phyloP scores from a whole-genome alignment of 306 rosid species.

The Dryas alaskensis region DNA sequence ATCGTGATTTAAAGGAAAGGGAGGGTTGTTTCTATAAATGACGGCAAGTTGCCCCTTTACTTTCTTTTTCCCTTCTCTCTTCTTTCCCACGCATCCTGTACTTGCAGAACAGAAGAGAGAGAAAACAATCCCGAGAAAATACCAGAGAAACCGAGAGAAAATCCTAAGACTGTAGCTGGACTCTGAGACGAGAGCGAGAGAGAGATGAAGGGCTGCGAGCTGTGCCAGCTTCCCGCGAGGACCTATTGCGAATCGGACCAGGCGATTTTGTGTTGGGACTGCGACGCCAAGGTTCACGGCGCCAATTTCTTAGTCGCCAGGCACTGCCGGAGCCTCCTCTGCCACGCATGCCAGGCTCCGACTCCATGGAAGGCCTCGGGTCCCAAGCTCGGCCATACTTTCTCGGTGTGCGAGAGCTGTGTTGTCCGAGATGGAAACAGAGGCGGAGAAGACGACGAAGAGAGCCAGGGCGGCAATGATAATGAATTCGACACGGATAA shows the following conservation, averaged over 20 bases:
- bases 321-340: slow-evolving; percentile 67
- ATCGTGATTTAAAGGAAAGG: slow-evolving; percentile 23
- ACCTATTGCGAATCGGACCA: slow-evolving; percentile 72
- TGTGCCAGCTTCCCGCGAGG: slow-evolving; percentile 59
- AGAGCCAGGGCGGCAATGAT: slow-evolving; percentile 50
- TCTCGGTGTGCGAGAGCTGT: slow-evolving; percentile 56
- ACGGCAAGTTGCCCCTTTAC: background rate
- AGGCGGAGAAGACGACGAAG: slow-evolving; percentile 23
- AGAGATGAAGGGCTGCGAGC: slow-evolving; percentile 66
- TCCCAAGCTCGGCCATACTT: slow-evolving; percentile 53
- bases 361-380: slow-evolving; percentile 86
- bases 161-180: background rate
- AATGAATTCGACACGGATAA: slow-evolving; percentile 30
- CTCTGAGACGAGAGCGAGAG: slow-evolving; percentile 12
- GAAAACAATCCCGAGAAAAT: slow-evolving; percentile 18
- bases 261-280: slow-evolving; percentile 75
- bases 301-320: slow-evolving; percentile 77
- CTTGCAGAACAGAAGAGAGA: slow-evolving; percentile 21
- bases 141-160: slow-evolving; percentile 23
- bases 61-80: slow-evolving; percentile 7
- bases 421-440: slow-evolving; percentile 27
- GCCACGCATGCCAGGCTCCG: slow-evolving; percentile 61
- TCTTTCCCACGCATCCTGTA: slow-evolving; percentile 11
- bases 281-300: slow-evolving; percentile 73
- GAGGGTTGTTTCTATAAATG: slow-evolving; percentile 23